phyloP scores from a whole-genome alignment of 257 asterid genomes.

The Solanum lignicaule region DNA sequence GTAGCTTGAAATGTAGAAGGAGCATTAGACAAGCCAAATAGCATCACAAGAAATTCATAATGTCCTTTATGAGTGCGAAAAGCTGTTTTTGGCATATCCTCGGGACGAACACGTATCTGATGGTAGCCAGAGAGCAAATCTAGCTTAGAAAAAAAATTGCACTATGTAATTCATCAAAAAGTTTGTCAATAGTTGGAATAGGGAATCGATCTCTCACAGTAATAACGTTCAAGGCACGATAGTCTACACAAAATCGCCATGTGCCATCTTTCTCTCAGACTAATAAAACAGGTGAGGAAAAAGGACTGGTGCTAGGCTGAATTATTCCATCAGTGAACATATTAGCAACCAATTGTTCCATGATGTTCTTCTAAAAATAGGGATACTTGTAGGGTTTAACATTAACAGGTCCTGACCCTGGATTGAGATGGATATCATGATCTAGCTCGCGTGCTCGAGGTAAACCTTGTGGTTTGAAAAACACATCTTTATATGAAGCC shows the following conservation, averaged over 20 bases:
- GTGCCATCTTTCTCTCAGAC: not conserved
- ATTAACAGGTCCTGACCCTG: not conserved
- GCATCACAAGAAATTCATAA: too few relatives aligned
- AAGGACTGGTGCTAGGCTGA: not conserved
- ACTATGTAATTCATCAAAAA: too few relatives aligned
- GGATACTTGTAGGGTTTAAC: not conserved
- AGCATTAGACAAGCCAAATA: not conserved
- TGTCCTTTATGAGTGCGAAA: not conserved
- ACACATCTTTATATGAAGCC: not conserved
- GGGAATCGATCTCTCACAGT: too few relatives aligned
- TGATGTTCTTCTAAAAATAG: not conserved
- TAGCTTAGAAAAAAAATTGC: too few relatives aligned
- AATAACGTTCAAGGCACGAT: not conserved
- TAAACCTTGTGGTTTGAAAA: not conserved
- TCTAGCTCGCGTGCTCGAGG: not conserved
- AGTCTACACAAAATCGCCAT: not conserved
- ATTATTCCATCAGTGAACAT: not conserved
- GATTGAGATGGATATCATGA: not conserved
- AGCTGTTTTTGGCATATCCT: not conserved
- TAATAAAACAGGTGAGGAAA: too few relatives aligned
- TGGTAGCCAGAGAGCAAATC: too few relatives aligned
- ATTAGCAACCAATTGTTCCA: not conserved
- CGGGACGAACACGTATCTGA: not conserved
- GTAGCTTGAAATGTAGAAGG: too few relatives aligned
- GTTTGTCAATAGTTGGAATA: too few relatives aligned